Evolutionary conservation across 1,284 basidiomycete genomes (phyloP), one percentile per base, ranked within the genome.

Genomic region (Fomitiporia mediterranea): DNA sequence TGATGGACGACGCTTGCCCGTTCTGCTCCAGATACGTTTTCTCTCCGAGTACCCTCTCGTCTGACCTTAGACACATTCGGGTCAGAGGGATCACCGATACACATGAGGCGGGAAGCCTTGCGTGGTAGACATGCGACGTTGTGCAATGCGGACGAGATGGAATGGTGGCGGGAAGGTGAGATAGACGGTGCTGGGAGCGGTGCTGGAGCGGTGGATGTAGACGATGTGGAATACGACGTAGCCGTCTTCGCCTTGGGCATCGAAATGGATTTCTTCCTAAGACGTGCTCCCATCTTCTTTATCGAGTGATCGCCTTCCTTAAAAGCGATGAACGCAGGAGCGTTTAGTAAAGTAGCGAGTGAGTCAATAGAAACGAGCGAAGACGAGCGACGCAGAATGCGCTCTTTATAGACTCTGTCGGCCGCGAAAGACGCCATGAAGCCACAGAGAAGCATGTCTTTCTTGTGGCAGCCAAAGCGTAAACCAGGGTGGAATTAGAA

Each of bases 41-140:
- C 11, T 28, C 44, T 46, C 28, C 25, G 5, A 15, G 11, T 25
- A 23, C 8, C 7, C 9, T 25, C 17, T 25, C 1, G 19, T 43
- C 5, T 9, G 5, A 43, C 42, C 42, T 23, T 2, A 19, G 8
- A 13, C 42, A 43, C 11, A 21, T 11, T 25, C 42, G 42, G 19
- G 5, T 19, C 21, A 9, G 25, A 17, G 3, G 28, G 51, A 43
- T 43, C 51, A 4, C 6, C 27, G 7, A 53, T 28, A 19, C 51
- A 53, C 34, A 53, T 28, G 28, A 53, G 38, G 28, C 51, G 51
- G 7, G 51, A 53, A 11, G 51, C 51, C 27, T 53, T 53, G 28
- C 51, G 51, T 7, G 51, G 51, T 11, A 53, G 40, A n/a, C 40
- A 28, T 25, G 30, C 27, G 28, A 43, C 51, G 51, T 43, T 17